Base-by-base conservation (phyloP, 2,329 filamentous ascomycete species). In the Fusarium redolens region DNA sequence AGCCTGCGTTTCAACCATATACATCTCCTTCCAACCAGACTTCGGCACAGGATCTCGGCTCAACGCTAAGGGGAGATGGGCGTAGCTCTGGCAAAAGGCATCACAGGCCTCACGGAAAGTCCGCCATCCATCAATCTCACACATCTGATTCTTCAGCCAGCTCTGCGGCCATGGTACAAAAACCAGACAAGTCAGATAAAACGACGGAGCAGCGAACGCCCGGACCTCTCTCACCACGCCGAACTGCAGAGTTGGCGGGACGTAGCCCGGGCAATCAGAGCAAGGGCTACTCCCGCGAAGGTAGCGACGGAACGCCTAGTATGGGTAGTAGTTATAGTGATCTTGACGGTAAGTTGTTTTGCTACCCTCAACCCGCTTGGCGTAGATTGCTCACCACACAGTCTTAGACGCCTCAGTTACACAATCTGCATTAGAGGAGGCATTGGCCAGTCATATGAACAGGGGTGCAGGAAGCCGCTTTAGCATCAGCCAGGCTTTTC, bases 261-360 rank as follows among this genome's bases (percentile, higher is more conserved):
- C 83, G 88, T 48, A 90, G 87, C 74, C 87, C 89, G 4, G 81
- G 83, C 13, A 82, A 82, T 13, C 87, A 86, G 67, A 84, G 82
- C 33, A 86, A 87, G 75, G 85, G 84, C 0, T 81, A 84, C 50
- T 88, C 87, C 3, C 85, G 86, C 17, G 90, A 92, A 69, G 89
- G 89, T 17, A 94, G 92, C 77, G 92, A 94, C 70, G 92, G 92
- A 18, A 92, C 91, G 18, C 92, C 92, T 3, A 94, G 92, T 75
- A 94, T 95, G 90, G 92, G 93, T 2, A 96, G 93, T 80, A 95
- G 93, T 76, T 96, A 94, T 77, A 96, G 93, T 81, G 94, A 96
- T 83, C 86, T 97, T 47, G 93, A 96, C 79, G 93, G 92, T 89
- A 84, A 65, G 44, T 64, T 75, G 65, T 47, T 30, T 54, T 22